These are phyloP conservation scores for Fusarium phyllophilum DNA, from an alignment of 2,329 filamentous ascomycete species.

Conservation along the genomic window DNA sequence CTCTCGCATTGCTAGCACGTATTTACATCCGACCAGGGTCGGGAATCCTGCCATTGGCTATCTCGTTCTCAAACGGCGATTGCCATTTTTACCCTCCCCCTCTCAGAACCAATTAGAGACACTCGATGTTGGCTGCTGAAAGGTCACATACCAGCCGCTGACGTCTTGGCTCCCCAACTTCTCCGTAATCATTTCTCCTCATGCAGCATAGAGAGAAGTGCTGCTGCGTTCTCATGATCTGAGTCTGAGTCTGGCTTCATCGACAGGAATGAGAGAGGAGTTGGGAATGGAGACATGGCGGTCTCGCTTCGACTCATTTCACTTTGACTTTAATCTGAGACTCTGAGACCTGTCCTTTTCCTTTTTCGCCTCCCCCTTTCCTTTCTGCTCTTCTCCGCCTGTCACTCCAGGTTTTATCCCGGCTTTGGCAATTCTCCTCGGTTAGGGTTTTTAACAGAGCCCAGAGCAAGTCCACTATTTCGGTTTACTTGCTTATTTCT, in stretches of 20 bases:
- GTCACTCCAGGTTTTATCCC: conserved; percentile 24
- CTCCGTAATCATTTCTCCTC: neutral
- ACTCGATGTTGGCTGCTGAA: conserved; percentile 10
- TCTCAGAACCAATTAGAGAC: conserved; percentile 16
- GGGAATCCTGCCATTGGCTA: conserved; percentile 2
- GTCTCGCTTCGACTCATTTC: conserved; percentile 3
- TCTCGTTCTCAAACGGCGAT: neutral
- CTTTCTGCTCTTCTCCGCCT: conserved; percentile 5
- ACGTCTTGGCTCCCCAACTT: conserved; percentile 24
- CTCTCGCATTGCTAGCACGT: conserved; percentile 26
- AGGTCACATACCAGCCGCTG: conserved; percentile 29
- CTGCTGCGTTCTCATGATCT: neutral
- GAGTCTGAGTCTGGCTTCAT: neutral
- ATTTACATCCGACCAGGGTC: conserved; percentile 14
- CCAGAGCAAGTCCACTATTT: conserved; percentile 26
- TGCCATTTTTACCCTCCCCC: conserved; percentile 5
- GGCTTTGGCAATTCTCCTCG: conserved; percentile 23
- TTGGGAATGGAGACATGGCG: conserved; percentile 16
- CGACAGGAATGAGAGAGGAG: conserved; percentile 18
- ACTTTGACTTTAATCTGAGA: neutral
- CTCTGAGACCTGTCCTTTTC: neutral
- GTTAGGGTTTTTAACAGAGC: conserved; percentile 4
- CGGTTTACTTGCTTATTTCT: conserved; percentile 25
- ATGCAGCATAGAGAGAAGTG: neutral
- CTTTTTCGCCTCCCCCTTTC: conserved; percentile 28